Evolutionary conservation across 768 basidiomycete genomes (phyloP).

Genomic region (Coprinellus aureogranulatus): DNA sequence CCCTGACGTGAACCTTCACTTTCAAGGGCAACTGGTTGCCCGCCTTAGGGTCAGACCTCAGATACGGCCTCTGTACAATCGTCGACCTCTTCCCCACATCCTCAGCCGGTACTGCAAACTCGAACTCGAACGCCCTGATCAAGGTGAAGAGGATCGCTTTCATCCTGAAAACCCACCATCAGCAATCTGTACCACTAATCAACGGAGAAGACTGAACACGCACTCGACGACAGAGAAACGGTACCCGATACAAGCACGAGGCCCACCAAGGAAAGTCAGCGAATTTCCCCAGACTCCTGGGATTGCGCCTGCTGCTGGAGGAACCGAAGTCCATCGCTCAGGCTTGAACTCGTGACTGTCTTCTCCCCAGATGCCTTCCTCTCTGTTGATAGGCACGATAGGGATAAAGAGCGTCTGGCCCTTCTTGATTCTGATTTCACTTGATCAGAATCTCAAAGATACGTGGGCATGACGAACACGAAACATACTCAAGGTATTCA

Average conservation of each 20-base stretch:
- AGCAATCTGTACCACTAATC: too few species aligned
- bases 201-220: conserved; percentile 19
- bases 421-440: conserved; percentile 39
- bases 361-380: conserved; percentile 55
- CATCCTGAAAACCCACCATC: conserved; percentile 21
- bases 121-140: conserved; percentile 52
- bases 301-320: conserved; percentile 39
- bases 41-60: conserved; percentile 34
- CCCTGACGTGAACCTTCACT: conserved; percentile 16
- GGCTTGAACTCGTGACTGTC: conserved; percentile 66
- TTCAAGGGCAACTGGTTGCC: conserved; percentile 45
- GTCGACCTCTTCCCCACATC: conserved; percentile 39
- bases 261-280: conserved; percentile 60
- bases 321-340: conserved; percentile 56
- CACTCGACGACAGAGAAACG: conserved; percentile 63
- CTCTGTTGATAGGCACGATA: conserved; percentile 50
- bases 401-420: conserved; percentile 48
- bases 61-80: conserved; percentile 41
- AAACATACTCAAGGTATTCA: conserved; percentile 35
- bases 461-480: too few species aligned
- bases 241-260: conserved; percentile 64
- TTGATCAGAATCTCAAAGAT: conserved; percentile 8
- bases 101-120: conserved; percentile 46
- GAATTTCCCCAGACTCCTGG: conserved; percentile 60
- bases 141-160: conserved; percentile 46